These are phyloP conservation scores for Aspergillus panamensis DNA, from an alignment of 495 filamentous ascomycete species.

Conservation along the genomic window DNA sequence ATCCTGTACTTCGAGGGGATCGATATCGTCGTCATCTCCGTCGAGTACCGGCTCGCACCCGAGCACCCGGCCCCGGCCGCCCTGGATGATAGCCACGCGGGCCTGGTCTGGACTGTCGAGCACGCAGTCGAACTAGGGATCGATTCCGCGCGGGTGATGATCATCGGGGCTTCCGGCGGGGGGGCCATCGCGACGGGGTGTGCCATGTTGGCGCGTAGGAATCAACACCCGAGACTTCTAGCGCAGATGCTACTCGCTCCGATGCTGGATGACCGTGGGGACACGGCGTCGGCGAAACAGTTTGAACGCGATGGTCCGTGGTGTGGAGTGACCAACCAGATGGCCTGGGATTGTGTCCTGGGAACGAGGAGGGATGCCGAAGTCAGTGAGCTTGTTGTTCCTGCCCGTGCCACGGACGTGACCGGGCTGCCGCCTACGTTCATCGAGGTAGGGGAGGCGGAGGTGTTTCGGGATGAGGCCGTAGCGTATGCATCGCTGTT, in stretches of 20 bases:
- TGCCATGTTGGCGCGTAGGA: slow-evolving; percentile 38
- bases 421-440: slow-evolving; percentile 22
- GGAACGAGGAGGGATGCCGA: slow-evolving; percentile 5
- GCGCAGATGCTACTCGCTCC: slow-evolving; percentile 46
- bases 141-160: slow-evolving; percentile 50
- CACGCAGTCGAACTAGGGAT: slow-evolving; percentile 34
- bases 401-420: slow-evolving; percentile 19
- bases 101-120: slow-evolving; percentile 35
- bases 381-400: slow-evolving; percentile 14
- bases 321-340: slow-evolving; percentile 11
- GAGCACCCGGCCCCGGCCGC: slow-evolving; percentile 28
- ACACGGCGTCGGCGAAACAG: slow-evolving; percentile 5
- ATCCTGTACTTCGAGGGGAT: slow-evolving; percentile 8
- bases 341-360: slow-evolving; percentile 9
- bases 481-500: slow-evolving; percentile 38
- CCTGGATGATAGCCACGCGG: slow-evolving; percentile 34
- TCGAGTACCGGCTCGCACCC: slow-evolving; percentile 31
- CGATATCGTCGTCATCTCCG: slow-evolving; percentile 3
- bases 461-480: slow-evolving; percentile 42
- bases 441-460: slow-evolving; percentile 24
- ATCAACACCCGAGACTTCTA: slow-evolving; percentile 27
- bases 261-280: slow-evolving; percentile 39
- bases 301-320: slow-evolving; percentile 22
- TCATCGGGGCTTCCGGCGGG: slow-evolving; percentile 59
- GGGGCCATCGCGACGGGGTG: slow-evolving; percentile 45